Conservation (phyloP, 345 rosid species). For the Euclidium syriacum region DNA sequence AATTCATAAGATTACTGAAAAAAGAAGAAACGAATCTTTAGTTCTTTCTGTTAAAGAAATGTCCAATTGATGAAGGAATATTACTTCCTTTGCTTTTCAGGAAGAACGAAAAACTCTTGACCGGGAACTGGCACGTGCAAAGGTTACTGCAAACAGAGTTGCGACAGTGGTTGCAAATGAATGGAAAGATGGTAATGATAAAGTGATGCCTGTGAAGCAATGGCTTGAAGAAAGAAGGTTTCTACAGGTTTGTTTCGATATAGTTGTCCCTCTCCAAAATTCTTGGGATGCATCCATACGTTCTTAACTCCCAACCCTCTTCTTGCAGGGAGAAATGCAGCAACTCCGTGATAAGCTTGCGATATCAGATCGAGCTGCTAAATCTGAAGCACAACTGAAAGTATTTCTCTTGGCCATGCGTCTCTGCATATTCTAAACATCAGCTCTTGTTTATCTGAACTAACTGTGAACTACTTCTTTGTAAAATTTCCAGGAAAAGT, state of each 20-base stretch:
- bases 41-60: neutral
- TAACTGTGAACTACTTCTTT: neutral
- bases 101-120: conserved; percentile 97
- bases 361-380: conserved; percentile 79
- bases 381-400: conserved; percentile 93
- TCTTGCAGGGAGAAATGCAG: conserved; percentile 89
- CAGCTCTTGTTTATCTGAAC: neutral
- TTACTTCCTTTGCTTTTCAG: conserved; percentile 34
- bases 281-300: neutral
- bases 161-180: conserved; percentile 97
- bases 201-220: conserved; percentile 98
- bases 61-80: neutral
- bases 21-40: neutral
- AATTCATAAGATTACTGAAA: neutral
- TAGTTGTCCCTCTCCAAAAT: conserved; percentile 6
- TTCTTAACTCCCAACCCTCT: conserved; percentile 18
- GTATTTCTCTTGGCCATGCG: conserved; percentile 31
- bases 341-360: conserved; percentile 93
- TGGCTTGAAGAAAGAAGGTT: conserved; percentile 98
- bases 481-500: conserved; percentile 60
- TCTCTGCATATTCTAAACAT: neutral
- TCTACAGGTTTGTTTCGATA: conserved; percentile 59
- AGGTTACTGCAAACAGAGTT: conserved; percentile 95
- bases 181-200: conserved; percentile 97
- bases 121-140: conserved; percentile 96